Evolutionary conservation across 2,329 filamentous ascomycete species (phyloP).

Genomic region (Dactylellina cionopaga): DNA sequence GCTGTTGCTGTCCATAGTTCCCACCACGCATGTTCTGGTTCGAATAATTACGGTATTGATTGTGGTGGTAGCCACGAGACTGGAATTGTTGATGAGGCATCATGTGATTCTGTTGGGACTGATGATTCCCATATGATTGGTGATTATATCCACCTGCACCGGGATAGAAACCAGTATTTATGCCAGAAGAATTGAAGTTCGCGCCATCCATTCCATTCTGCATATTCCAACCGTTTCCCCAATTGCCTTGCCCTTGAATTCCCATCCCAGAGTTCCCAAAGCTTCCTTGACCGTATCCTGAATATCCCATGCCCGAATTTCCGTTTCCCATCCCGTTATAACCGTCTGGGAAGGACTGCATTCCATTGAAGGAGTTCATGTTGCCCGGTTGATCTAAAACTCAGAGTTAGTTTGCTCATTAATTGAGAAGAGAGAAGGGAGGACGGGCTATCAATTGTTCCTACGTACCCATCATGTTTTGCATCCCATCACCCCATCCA

Average conservation of each 20-base stretch:
- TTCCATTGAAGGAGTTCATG: conserved; percentile 53
- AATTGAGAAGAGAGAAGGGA: no score
- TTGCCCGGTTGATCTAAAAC: conserved; percentile 36
- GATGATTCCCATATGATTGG: conserved; percentile 58
- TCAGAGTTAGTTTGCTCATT: conserved; percentile 14
- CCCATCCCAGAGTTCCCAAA: conserved; percentile 51
- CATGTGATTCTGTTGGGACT: conserved; percentile 55
- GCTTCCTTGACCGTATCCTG: conserved; percentile 50
- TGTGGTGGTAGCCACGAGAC: conserved; percentile 53
- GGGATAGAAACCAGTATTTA: conserved; percentile 57
- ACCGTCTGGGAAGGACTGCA: conserved; percentile 52
- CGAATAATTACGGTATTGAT: conserved; percentile 53
- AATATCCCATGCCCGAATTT: conserved; percentile 42
- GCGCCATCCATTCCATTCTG: conserved; percentile 52
- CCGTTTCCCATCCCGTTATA: conserved; percentile 56
- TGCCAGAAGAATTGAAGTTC: conserved; percentile 53
- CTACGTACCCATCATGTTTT: conserved; percentile 49
- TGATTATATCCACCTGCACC: conserved; percentile 58
- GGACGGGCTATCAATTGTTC: no score
- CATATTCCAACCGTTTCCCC: conserved; percentile 55
- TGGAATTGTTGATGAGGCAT: conserved; percentile 54
- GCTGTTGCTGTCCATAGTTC: conserved; percentile 50
- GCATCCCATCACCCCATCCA: conserved; percentile 54
- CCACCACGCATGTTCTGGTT: conserved; percentile 53
- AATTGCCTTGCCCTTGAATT: conserved; percentile 52